Conservation (phyloP, 495 filamentous ascomycete species). For the Penicillium pulvis region DNA sequence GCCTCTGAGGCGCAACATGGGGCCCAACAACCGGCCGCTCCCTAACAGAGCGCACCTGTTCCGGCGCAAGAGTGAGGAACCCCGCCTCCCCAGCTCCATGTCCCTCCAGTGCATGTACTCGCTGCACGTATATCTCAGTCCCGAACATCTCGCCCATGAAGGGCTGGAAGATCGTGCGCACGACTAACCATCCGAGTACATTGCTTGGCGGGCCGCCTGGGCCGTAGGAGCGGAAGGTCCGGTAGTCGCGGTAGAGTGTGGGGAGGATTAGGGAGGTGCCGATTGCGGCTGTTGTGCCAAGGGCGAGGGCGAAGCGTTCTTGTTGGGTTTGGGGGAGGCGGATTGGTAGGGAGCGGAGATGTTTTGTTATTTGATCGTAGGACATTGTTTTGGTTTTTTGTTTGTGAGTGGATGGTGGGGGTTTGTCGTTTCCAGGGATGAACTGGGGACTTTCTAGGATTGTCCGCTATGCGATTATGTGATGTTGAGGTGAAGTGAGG, state of each 20-base stretch:
- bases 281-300: conserved; percentile 25
- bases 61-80: conserved; percentile 20
- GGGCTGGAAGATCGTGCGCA: conserved; percentile 30
- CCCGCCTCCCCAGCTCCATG: conserved; percentile 28
- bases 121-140: conserved; percentile 31
- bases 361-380: conserved; percentile 11
- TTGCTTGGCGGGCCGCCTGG: conserved; percentile 39
- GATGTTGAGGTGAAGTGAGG: neutral
- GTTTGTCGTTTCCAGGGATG: neutral
- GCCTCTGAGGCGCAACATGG: conserved; percentile 41
- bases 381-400: conserved; percentile 4
- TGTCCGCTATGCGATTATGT: neutral
- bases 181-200: conserved; percentile 35
- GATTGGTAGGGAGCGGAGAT: conserved; percentile 13
- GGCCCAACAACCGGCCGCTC: conserved; percentile 31
- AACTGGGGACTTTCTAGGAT: neutral
- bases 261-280: conserved; percentile 29
- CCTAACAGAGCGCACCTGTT: conserved; percentile 15
- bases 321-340: conserved; percentile 17
- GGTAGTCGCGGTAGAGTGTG: conserved; percentile 36
- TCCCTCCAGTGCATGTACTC: conserved; percentile 31
- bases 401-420: neutral
- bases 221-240: conserved; percentile 35
- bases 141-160: conserved; percentile 35
- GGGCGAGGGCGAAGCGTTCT: conserved; percentile 18